Evolutionary conservation across 2,329 filamentous ascomycete species (phyloP), one percentile per base, ranked within the genome.

Genomic region (Pseudogymnoascus sp.): DNA sequence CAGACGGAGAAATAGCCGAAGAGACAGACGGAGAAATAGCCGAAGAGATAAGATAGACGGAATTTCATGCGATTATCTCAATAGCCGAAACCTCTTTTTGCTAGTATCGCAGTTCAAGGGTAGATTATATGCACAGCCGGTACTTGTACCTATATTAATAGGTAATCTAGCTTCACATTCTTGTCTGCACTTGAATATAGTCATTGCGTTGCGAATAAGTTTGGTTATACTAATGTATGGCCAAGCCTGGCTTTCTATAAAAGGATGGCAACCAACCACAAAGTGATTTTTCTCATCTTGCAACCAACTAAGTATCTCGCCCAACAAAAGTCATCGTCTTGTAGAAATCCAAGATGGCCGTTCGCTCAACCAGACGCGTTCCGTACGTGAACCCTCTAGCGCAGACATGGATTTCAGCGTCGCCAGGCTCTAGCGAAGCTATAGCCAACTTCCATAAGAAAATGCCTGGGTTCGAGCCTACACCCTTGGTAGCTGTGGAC

Each of bases 401-500:
- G 14, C 35, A 38, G 14, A 38, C 35, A 38, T 38, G 35, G 35
- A 38, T 38, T 38, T 38, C 35, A 38, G 12, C 35, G 35, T 38
- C 35, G 35, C 35, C 35, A 38, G 35, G 35, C 35, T 38, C 35
- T 38, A n/a, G 35, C 35, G 35, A 38, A 38, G 35, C 35, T 38
- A 38, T 38, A 38, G 35, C 35, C 35, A 38, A 38, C 35, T 38
- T 38, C 14, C 35, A 38, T 38, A 38, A 38, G 35, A 38, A 38
- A 38, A 38, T 38, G 35, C 35, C 35, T 38, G 35, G 35, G 35
- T 89, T 86, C 69, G 70, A 74, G 5, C 73, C 75, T 6, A 88
- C 86, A 0, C 79, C 79, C 2, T 76, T 91, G 0, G 71, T 81
- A 8, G 67, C 76, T 0, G 76, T 91, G 0, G 76, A 79, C 0